A percentile compares a stretch with the other conserved stretches of the same genome.
These are phyloP conservation scores for Salix koriyanagi DNA, from an alignment of 345 rosid species.

Conservation along the genomic window DNA sequence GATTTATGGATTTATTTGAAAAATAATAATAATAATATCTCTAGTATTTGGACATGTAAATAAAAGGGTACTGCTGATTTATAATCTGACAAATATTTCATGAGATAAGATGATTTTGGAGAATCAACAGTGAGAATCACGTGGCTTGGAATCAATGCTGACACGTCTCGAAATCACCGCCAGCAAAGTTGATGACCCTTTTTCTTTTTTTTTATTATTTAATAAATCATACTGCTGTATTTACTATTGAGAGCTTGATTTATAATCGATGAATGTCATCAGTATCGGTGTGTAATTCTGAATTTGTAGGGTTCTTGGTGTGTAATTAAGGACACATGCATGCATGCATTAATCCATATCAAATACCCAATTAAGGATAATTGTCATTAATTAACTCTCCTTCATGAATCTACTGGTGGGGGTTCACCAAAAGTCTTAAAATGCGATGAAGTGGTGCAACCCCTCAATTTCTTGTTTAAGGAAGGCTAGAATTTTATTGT, in stretches of 20 bases:
- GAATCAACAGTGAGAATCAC: conserved; percentile 4
- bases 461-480: not conserved
- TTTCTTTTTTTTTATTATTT: not conserved
- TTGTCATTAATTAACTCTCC: not conserved
- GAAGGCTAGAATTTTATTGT: not conserved
- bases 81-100: not conserved
- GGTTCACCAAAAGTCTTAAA: not conserved
- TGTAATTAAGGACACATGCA: not conserved
- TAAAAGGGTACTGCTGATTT: not conserved
- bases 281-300: not conserved
- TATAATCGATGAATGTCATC: not conserved
- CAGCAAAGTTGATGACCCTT: not conserved
- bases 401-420: not conserved
- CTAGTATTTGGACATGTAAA: not conserved
- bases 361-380: not conserved
- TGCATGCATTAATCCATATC: not conserved
- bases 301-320: not conserved
- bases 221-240: not conserved
- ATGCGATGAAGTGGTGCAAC: not conserved
- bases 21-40: too few relatives aligned
- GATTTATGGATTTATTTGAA: too few relatives aligned
- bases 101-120: not conserved
- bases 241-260: not conserved
- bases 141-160: not conserved
- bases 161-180: not conserved